Evolutionary conservation across 2,329 filamentous ascomycete genomes (phyloP).

Genomic region (Cytospora schulzeri): DNA sequence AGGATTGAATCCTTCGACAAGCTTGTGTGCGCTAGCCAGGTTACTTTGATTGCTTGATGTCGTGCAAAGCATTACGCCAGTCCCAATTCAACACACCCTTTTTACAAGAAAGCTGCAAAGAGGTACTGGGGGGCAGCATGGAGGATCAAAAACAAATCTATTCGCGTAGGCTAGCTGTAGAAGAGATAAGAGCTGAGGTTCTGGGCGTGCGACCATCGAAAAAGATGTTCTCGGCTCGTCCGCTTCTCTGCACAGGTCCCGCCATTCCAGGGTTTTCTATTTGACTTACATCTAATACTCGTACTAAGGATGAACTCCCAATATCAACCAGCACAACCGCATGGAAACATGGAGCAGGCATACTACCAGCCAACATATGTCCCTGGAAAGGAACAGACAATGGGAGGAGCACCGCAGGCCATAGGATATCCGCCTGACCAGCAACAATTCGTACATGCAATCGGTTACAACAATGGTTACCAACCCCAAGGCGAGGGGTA

Average conservation of each 20-base stretch:
- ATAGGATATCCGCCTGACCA: slow-evolving; percentile 5
- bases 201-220: background rate
- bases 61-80: background rate
- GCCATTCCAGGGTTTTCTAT: background rate
- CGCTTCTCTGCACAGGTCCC: background rate
- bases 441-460: slow-evolving; percentile 2
- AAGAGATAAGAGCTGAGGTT: slow-evolving; percentile 5
- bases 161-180: background rate
- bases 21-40: slow-evolving; percentile 16
- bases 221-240: background rate
- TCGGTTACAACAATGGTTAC: background rate
- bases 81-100: background rate
- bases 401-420: slow-evolving; percentile 2
- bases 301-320: slow-evolving; percentile 9
- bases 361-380: background rate
- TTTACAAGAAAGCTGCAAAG: background rate
- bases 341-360: background rate
- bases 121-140: background rate
- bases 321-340: slow-evolving; percentile 10
- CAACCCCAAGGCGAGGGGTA: background rate
- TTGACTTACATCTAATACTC: background rate
- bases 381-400: slow-evolving; percentile 1
- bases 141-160: background rate
- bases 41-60: background rate
- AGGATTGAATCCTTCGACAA: slow-evolving; percentile 8